Base-by-base conservation (phyloP, 805 yeast species). In the Cyberlindnera lachancei region DNA sequence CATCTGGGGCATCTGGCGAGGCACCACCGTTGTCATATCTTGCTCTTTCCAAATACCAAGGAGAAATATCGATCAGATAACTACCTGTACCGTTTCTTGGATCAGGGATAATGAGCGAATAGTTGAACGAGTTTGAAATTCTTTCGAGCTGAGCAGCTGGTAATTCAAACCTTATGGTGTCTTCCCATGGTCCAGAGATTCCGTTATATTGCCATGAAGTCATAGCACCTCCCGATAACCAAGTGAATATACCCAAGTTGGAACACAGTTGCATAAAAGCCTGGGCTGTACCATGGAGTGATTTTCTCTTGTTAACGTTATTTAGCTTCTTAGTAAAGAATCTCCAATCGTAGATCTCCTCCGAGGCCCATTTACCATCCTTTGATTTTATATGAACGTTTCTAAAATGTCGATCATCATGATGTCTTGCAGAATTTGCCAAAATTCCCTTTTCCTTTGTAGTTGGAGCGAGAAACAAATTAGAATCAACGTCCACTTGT, bases 261-360 rank as follows among this genome's bases (percentile, higher is more conserved):
- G 61, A 53, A 16, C 66, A 52, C 33, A 71, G 60, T 33, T 61
- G 62, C 15, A 66, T 41, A 68, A 73, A 71, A 12, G 65, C 65
- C 25, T 66, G 53, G 11, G 65, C 59, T 25, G 68, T 42, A 34
- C 62, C 62, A 36, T 69, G 73, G 39, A 75, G 58, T 4, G 72
- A 63, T 12, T 64, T 68, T 40, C 59, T 55, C 38, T 64, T 64
- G 26, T 56, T 58, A 23, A 55, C 44, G 23, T 54, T 55, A 20
- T 45, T 44, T n/a, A 65, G 52, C 23, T 63, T 55, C 30, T 58
- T 52, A 41, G 64, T 66, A 63, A 76, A 79, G 44, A 75, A 78
- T 37, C 84, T 63, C 81, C 83, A 76, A 52, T 79, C 86, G 45
- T 76, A 77, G 33, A 53, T 61, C 55, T 65, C 54, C 23, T 52